phyloP scores from a whole-genome alignment of 2,329 filamentous ascomycete genomes.

The Fusarium sp. region DNA sequence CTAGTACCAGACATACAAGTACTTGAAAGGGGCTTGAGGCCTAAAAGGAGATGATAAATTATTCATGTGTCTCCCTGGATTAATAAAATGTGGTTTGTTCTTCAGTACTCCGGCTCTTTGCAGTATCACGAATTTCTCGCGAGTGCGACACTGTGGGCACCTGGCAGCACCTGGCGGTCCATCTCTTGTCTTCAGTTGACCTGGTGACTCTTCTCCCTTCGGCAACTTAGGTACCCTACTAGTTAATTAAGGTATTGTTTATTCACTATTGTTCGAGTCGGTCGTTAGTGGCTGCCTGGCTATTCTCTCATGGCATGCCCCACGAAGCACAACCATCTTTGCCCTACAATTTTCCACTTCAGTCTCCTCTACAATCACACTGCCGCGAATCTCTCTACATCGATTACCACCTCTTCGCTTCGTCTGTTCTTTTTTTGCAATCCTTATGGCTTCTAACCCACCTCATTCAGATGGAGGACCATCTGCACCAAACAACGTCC shows the following conservation, averaged over 20 bases:
- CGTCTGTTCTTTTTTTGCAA: not conserved
- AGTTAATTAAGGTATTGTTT: not conserved
- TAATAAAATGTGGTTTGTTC: constrained; percentile 2
- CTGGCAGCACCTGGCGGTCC: not conserved
- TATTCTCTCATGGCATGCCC: not conserved
- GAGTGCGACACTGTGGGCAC: constrained; percentile 9
- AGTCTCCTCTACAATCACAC: not conserved
- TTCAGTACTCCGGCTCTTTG: not conserved
- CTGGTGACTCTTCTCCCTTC: not conserved
- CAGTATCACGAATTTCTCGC: not conserved
- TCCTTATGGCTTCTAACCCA: constrained; percentile 13
- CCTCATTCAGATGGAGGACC: not conserved
- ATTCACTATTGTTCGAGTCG: not conserved
- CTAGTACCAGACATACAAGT: constrained; percentile 23
- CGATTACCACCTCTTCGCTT: not conserved
- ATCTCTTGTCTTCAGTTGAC: not conserved
- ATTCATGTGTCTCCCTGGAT: not conserved
- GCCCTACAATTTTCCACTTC: not conserved
- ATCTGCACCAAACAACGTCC: not conserved
- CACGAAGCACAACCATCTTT: not conserved
- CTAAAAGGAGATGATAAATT: constrained; percentile 1
- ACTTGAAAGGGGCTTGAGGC: not conserved
- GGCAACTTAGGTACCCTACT: not conserved
- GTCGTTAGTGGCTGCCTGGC: not conserved
- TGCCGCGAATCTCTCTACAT: not conserved